Percentiles rank a stretch among this genome's conserved stretches.
Evolutionary conservation across 75 land plant species (phyloP).

Genomic region (Selaginella tamariscina): DNA sequence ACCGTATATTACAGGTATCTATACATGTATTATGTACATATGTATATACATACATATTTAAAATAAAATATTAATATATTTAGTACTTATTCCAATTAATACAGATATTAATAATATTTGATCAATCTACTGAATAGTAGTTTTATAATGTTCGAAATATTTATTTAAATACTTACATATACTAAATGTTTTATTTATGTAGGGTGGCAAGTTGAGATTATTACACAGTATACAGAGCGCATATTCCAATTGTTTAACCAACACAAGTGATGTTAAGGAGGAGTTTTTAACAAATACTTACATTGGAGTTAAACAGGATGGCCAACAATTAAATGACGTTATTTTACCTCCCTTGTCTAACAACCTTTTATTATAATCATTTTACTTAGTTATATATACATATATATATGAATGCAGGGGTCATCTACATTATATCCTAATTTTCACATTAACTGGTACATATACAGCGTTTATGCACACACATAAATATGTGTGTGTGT

Average conservation of each 20-base stretch:
- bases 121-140: too few relatives aligned
- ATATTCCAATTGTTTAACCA: conserved; percentile 75
- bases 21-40: not conserved
- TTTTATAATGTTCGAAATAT: too few relatives aligned
- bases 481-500: too few relatives aligned
- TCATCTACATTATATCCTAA: conserved; percentile 79
- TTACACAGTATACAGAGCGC: conserved; percentile 88
- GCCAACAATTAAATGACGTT: conserved; percentile 69
- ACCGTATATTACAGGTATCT: conserved; percentile 87
- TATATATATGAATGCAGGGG: conserved; percentile 32
- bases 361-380: not conserved
- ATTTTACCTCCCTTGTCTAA: conserved; percentile 84
- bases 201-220: conserved; percentile 98
- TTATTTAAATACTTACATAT: too few relatives aligned
- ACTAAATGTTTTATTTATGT: conserved; percentile 14
- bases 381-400: too few relatives aligned
- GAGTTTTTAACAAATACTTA: conserved; percentile 85
- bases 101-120: too few relatives aligned
- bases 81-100: too few relatives aligned
- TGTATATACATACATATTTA: not conserved
- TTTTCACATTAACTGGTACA: conserved; percentile 83
- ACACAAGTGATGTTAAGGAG: conserved; percentile 99
- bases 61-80: too few relatives aligned
- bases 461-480: conserved; percentile 93
- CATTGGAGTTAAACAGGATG: conserved; percentile 93